Conservation (phyloP, 1,284 basidiomycete species). For the Pisolithus thermaeus region DNA sequence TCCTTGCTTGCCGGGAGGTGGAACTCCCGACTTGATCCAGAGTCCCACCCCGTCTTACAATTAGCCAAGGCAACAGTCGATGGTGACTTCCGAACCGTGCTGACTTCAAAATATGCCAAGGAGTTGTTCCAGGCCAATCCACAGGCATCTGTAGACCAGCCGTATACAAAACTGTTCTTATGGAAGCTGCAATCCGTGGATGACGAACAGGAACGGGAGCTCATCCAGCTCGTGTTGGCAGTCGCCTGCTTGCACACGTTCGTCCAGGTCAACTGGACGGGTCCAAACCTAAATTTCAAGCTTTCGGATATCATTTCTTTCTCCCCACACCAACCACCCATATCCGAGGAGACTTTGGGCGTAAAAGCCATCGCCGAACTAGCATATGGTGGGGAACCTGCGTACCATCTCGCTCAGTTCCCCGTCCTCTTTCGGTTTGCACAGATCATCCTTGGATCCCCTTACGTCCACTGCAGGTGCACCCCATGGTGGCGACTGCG, state of each 20-base stretch:
- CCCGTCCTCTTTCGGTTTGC: conserved; percentile 77
- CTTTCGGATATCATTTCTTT: conserved; percentile 47
- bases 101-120: conserved; percentile 46
- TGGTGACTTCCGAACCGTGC: conserved; percentile 42
- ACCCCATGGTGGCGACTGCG: conserved; percentile 80
- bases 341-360: conserved; percentile 56
- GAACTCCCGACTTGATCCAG: conserved; percentile 25
- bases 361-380: conserved; percentile 70
- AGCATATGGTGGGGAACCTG: conserved; percentile 87
- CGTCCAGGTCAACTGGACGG: conserved; percentile 95
- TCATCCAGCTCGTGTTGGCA: conserved; percentile 61
- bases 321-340: conserved; percentile 22
- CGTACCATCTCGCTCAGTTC: conserved; percentile 81
- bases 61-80: conserved; percentile 42
- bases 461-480: conserved; percentile 43
- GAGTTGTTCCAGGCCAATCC: conserved; percentile 35
- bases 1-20: conserved; percentile 50
- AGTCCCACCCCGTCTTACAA: conserved; percentile 14
- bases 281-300: conserved; percentile 74
- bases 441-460: conserved; percentile 59
- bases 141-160: conserved; percentile 11
- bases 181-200: conserved; percentile 21
- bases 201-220: conserved; percentile 34
- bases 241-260: conserved; percentile 86
- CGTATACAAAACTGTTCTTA: conserved; percentile 28